A percentile compares a stretch with the other conserved stretches of the same genome.
phyloP scores from a whole-genome alignment of 2,329 filamentous ascomycete species.

The Arthrobotrys sinensis region DNA sequence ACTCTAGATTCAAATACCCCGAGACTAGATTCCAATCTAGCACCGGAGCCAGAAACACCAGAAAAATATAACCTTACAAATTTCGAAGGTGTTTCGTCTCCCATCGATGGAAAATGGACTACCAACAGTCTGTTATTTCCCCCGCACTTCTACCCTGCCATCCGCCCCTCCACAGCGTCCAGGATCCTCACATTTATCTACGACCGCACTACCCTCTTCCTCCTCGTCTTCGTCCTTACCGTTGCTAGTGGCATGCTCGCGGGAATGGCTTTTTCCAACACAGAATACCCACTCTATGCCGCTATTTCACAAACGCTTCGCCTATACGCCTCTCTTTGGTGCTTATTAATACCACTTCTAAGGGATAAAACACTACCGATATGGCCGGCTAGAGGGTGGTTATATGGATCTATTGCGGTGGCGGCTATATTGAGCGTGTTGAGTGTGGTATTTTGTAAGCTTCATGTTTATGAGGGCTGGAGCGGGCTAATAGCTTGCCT shows the following conservation, averaged over 20 bases:
- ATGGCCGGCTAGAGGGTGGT: constrained; percentile 20
- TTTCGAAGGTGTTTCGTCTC: no score
- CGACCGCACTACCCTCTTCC: constrained; percentile 14
- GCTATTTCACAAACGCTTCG: constrained; percentile 7
- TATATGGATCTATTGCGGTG: background rate
- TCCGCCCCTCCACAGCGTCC: background rate
- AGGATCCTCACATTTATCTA: constrained; percentile 1
- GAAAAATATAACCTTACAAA: no score
- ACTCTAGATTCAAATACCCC: no score
- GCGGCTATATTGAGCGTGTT: background rate
- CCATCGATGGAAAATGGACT: no score
- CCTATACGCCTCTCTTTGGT: constrained; percentile 11
- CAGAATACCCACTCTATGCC: background rate
- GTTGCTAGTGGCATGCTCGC: constrained; percentile 1
- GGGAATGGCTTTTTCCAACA: constrained; percentile 13
- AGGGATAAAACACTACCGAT: constrained; percentile 14
- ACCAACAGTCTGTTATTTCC: no score
- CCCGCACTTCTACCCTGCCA: background rate
- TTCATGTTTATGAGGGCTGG: background rate
- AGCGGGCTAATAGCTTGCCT: background rate
- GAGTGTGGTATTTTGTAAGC: constrained; percentile 20
- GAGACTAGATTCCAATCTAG: no score
- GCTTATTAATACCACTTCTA: constrained; percentile 10
- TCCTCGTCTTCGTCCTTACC: constrained; percentile 18
- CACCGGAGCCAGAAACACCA: no score